Percentiles rank a stretch among this genome's conserved stretches.
Evolutionary conservation across 345 rosid species (phyloP).

Genomic region (Citrus cavaleriei): DNA sequence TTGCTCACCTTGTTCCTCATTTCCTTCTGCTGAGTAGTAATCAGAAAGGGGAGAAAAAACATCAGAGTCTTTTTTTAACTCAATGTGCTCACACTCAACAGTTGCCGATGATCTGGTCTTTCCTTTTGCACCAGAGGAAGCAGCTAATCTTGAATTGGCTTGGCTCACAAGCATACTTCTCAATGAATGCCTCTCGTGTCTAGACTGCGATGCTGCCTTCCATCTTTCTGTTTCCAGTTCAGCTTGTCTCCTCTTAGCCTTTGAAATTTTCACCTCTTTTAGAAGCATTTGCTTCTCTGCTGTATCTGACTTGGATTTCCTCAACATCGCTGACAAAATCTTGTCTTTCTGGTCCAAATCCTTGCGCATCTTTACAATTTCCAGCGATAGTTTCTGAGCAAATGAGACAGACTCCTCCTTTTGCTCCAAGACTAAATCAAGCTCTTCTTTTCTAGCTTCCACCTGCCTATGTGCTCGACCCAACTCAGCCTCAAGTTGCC

Average conservation of each 20-base stretch:
- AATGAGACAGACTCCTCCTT: slow-evolving; percentile 51
- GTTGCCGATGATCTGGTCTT: slow-evolving; percentile 32
- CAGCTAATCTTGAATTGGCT: slow-evolving; percentile 34
- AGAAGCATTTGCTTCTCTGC: slow-evolving; percentile 66
- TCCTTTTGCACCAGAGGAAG: slow-evolving; percentile 28
- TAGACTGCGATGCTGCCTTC: slow-evolving; percentile 53
- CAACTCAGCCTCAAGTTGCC: slow-evolving; percentile 88
- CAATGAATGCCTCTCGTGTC: slow-evolving; percentile 64
- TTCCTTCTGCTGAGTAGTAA: slow-evolving; percentile 36
- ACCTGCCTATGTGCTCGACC: slow-evolving; percentile 64
- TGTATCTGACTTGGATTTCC: slow-evolving; percentile 68
- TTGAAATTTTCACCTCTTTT: slow-evolving; percentile 57
- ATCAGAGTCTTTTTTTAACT: slow-evolving; percentile 33
- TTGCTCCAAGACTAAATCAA: slow-evolving; percentile 42
- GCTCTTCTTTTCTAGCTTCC: slow-evolving; percentile 59
- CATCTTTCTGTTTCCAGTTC: slow-evolving; percentile 63
- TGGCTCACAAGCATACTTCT: slow-evolving; percentile 67
- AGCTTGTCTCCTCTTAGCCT: slow-evolving; percentile 66
- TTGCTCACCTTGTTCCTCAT: slow-evolving; percentile 39
- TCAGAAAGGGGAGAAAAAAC: slow-evolving; percentile 34
- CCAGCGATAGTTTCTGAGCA: slow-evolving; percentile 55
- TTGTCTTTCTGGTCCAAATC: slow-evolving; percentile 84
- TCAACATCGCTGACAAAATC: slow-evolving; percentile 70
- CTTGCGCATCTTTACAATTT: slow-evolving; percentile 53
- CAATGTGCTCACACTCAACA: slow-evolving; percentile 36